These are phyloP conservation scores for Lachnellula occidentalis DNA, from an alignment of 2,329 filamentous ascomycete genomes.

Conservation along the genomic window DNA sequence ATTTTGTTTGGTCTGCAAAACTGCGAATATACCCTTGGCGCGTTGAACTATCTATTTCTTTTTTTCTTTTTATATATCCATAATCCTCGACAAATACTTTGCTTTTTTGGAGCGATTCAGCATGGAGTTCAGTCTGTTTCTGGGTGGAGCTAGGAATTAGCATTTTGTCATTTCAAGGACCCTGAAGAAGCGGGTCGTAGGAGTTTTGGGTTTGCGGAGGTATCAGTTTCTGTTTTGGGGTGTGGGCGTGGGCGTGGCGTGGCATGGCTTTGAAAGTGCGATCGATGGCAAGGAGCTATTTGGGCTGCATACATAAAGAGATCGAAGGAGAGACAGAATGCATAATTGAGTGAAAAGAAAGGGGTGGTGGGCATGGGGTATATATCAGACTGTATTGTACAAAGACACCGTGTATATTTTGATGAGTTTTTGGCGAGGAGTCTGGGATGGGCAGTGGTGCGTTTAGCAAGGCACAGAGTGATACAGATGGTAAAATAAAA, in stretches of 20 bases:
- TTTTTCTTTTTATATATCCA: not conserved
- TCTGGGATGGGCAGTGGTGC: not conserved
- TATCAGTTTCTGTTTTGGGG: conserved; percentile 15
- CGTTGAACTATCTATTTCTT: conserved; percentile 5
- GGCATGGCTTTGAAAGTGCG: not conserved
- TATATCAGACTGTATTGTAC: conserved; percentile 14
- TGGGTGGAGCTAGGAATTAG: not conserved
- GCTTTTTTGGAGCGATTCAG: conserved; percentile 3
- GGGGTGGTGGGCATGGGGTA: not conserved
- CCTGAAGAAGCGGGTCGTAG: not conserved
- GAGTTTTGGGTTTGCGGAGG: conserved; percentile 7
- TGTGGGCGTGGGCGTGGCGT: conserved; percentile 24
- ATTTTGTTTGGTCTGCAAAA: not conserved
- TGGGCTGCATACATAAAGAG: not conserved
- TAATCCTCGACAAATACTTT: not conserved
- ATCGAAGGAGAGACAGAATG: not conserved
- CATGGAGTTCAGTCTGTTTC: conserved; percentile 3
- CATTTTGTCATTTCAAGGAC: conserved; percentile 2
- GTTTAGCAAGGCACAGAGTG: not conserved
- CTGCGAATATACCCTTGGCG: conserved; percentile 11
- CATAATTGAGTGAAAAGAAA: not conserved
- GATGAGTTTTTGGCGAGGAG: not conserved
- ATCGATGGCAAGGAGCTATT: too few relatives aligned
- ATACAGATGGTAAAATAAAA: not conserved
- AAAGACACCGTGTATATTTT: conserved; percentile 8